Base-by-base conservation (phyloP, 2,329 filamentous ascomycete species). In the Penicillium sclerotiorum region DNA sequence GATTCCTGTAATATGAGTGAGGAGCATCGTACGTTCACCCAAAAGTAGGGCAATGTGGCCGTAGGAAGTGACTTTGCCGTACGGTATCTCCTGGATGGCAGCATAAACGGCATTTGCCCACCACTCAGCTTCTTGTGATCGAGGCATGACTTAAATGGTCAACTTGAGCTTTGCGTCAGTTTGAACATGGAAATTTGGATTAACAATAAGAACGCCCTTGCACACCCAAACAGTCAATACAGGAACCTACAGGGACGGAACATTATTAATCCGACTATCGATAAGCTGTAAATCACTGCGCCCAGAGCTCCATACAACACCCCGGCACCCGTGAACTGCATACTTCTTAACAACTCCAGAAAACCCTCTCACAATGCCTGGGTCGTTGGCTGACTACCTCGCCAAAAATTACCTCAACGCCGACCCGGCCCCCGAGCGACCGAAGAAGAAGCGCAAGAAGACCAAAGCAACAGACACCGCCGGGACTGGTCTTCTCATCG, bases 401-500 rank as follows among this genome's bases (percentile, higher is more conserved):
- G 92, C 93, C 30, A 87, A 90, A 56, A 94, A 91, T 71, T 99
- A 99, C 70, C 85, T 99, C 42, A 89, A 81, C 1, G 84, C 86
- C 33, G 84, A 87, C 58, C 71, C 66, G 1, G 52, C 61, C 2
- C 59, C 71, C 5, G 66, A 72, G 75, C 75, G 72, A 65, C 73
- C 71, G 65, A 85, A 74, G 74, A 86, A 73, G 74, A 84, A 72
- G 68, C 75, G 80, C 63, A 82, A 80, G 77, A 76, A 74, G 55
- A 77, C 75, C 42, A 75, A 78, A 51, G 68, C 75, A 49, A 70
- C 74, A 47, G 75, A 67, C 18, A 72, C 78, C 15, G 73, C 76
- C 43, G 64, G 67, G 65, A 48, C 55, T 23, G 72, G 72, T 5
- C 60, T 68, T 11, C 66, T 73, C 39, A 74, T 73, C 50, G 70